Percentiles rank a stretch among this genome's conserved stretches.
Conservation (phyloP, 2,329 filamentous ascomycete species). For the Sporothrix phasma region DNA sequence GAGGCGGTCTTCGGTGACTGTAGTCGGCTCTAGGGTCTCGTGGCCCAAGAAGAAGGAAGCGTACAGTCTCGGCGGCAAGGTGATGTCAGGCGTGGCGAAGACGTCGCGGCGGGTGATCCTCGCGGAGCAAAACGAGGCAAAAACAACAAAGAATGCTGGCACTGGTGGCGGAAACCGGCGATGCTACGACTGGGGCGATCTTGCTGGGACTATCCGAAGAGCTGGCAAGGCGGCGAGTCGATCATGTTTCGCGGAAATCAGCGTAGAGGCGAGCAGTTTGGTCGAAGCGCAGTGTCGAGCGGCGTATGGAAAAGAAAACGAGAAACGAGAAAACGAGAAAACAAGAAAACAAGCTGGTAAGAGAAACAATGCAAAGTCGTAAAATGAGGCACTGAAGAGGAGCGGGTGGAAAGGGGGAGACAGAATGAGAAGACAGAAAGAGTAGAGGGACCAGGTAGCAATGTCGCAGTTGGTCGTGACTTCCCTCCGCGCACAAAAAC, state of each 20-base stretch:
- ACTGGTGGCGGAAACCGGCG: constrained; percentile 1
- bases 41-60: background rate
- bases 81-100: background rate
- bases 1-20: background rate
- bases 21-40: background rate
- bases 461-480: constrained; percentile 6
- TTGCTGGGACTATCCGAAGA: background rate
- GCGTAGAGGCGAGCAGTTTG: background rate
- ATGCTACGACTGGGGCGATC: background rate
- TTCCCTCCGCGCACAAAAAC: constrained; percentile 8
- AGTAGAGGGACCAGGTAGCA: background rate
- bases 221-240: background rate
- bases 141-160: constrained; percentile 8
- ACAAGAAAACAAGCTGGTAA: background rate
- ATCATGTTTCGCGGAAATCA: background rate
- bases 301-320: background rate
- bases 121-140: background rate
- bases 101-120: background rate
- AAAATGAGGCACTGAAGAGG: background rate
- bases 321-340: background rate
- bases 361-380: constrained; percentile 7
- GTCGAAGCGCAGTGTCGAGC: background rate
- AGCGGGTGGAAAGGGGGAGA: background rate
- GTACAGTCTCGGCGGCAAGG: background rate
- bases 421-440: background rate